Evolutionary conservation across 1,284 basidiomycete species (phyloP).

Genomic region (Pholiota adiposa): DNA sequence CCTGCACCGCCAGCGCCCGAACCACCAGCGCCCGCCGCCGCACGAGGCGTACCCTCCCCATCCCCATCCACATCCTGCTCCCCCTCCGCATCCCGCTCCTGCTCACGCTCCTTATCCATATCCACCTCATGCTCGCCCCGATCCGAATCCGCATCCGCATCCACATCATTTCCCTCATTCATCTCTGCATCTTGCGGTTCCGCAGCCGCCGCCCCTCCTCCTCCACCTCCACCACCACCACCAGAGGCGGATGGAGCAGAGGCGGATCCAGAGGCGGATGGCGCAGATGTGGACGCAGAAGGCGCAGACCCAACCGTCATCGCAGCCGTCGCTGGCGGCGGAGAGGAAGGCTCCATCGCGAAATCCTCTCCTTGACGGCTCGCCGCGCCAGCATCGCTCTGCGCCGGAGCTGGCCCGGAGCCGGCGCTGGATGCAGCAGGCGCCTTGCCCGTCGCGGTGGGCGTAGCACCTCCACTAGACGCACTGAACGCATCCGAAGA

Average conservation of each 20-base stretch:
- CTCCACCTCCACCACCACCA: no score
- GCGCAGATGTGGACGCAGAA: background rate
- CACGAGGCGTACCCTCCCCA: no score
- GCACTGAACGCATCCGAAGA: no score
- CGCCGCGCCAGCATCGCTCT: background rate
- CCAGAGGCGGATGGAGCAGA: background rate
- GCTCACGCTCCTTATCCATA: background rate
- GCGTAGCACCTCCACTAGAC: no score
- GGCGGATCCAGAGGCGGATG: background rate
- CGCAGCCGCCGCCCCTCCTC: no score
- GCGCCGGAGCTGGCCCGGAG: background rate
- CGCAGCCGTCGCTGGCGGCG: background rate
- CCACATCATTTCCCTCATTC: conserved; percentile 8
- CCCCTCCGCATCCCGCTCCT: background rate
- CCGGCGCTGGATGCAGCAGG: background rate
- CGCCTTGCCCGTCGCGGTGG: background rate
- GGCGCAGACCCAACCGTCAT: background rate
- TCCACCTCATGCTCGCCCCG: background rate
- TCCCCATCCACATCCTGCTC: conserved; percentile 1
- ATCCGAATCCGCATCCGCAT: conserved; percentile 4
- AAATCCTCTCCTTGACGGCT: background rate
- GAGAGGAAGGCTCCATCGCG: background rate
- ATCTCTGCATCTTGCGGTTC: conserved; percentile 15
- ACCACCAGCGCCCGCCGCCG: no score
- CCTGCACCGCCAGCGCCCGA: no score